These are phyloP conservation scores for Aspergillus alliaceus DNA, from an alignment of 2,329 filamentous ascomycete genomes.

Conservation along the genomic window DNA sequence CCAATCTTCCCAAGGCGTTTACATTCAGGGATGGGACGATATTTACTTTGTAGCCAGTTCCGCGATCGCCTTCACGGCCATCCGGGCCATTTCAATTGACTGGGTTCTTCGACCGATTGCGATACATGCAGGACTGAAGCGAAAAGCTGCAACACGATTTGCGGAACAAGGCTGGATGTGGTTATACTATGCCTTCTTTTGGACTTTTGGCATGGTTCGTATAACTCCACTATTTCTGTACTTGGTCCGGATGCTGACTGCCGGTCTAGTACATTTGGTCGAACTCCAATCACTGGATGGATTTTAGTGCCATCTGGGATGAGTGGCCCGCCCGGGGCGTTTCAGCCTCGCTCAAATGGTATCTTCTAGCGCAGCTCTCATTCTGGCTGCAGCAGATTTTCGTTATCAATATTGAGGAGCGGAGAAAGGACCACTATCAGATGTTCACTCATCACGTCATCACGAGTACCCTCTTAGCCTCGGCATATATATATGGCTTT, in stretches of 20 bases:
- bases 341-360: constrained; percentile 74
- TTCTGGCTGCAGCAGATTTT: constrained; percentile 96
- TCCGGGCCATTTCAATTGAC: constrained; percentile 83
- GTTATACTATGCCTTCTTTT: constrained; percentile 79
- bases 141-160: constrained; percentile 79
- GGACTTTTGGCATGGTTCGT: constrained; percentile 78
- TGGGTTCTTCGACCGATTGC: constrained; percentile 80
- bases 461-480: constrained; percentile 76
- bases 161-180: constrained; percentile 93
- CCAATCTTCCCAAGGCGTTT: constrained; percentile 66
- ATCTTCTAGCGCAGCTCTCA: constrained; percentile 84
- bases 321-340: constrained; percentile 80
- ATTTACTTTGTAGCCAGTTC: constrained; percentile 73
- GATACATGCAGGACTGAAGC: constrained; percentile 68
- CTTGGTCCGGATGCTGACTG: background rate
- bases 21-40: constrained; percentile 78
- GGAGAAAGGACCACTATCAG: constrained; percentile 90
- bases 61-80: constrained; percentile 80
- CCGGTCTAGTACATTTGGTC: constrained; percentile 71
- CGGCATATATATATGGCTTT: constrained; percentile 83
- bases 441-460: constrained; percentile 96
- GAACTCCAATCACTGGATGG: constrained; percentile 74
- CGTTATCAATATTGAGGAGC: constrained; percentile 91
- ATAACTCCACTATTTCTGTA: background rate
- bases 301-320: constrained; percentile 76